A percentile compares a stretch with the other conserved stretches of the same genome.
phyloP scores from a whole-genome alignment of 2,329 filamentous ascomycete species.

The Cladobotryum mycophilum region DNA sequence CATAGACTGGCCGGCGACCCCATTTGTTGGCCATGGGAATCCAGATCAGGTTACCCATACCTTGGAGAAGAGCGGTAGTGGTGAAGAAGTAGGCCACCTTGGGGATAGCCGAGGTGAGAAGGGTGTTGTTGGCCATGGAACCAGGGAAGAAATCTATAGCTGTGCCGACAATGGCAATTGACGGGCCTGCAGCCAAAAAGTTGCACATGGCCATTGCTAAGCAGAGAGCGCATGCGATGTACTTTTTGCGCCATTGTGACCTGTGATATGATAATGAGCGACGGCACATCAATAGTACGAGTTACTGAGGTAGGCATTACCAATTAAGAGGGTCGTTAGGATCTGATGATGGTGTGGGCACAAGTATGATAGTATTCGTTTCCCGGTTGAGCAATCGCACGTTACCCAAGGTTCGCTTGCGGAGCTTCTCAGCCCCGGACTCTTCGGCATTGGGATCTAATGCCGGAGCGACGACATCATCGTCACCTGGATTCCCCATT shows the following conservation, averaged over 20 bases:
- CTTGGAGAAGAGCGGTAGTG: conserved; percentile 42
- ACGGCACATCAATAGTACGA: not conserved
- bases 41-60: conserved; percentile 41
- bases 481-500: not conserved
- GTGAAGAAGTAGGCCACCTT: conserved; percentile 49
- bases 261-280: conserved; percentile 19
- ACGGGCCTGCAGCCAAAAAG: conserved; percentile 50
- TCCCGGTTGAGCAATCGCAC: conserved; percentile 35
- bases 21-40: conserved; percentile 41
- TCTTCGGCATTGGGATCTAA: conserved; percentile 10
- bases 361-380: conserved; percentile 43
- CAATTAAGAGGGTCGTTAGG: conserved; percentile 50
- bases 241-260: conserved; percentile 42
- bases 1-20: conserved; percentile 37
- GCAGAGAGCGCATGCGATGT: conserved; percentile 44
- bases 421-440: conserved; percentile 7
- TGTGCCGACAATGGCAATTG: conserved; percentile 43
- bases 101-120: conserved; percentile 30
- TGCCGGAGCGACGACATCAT: conserved; percentile 6
- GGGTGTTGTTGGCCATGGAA: conserved; percentile 20
- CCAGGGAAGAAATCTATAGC: conserved; percentile 41
- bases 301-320: conserved; percentile 29
- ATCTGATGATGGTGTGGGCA: conserved; percentile 44
- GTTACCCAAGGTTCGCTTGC: conserved; percentile 31
- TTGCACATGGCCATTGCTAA: conserved; percentile 50